Conservation (phyloP, 2,329 filamentous ascomycete genomes). For the Fusarium chaquense region DNA sequence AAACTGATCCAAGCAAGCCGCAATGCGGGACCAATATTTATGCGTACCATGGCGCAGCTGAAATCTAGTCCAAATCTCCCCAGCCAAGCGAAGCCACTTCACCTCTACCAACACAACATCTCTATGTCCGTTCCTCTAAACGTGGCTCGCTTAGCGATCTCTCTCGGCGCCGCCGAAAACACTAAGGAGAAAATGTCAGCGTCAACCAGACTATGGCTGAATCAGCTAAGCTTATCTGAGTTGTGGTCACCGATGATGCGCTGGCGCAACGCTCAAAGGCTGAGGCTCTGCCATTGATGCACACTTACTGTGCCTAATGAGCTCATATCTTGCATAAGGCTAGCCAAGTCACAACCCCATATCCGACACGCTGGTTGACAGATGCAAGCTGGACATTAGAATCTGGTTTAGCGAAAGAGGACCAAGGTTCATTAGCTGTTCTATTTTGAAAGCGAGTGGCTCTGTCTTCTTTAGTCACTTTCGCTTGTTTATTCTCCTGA, state of each 20-base stretch:
- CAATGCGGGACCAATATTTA: conserved; percentile 3
- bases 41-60: conserved; percentile 18
- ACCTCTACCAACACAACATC: too few species aligned
- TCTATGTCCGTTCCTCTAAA: background rate
- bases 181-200: background rate
- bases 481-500: background rate
- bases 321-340: background rate
- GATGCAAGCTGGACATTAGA: background rate
- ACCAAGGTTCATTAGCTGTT: background rate
- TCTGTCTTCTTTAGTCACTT: background rate
- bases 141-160: background rate
- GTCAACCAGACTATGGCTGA: conserved; percentile 4
- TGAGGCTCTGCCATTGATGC: conserved; percentile 15
- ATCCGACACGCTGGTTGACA: conserved; percentile 1
- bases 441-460: background rate
- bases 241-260: background rate
- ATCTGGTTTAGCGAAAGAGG: conserved; percentile 1
- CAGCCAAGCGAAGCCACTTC: background rate
- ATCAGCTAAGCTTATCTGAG: conserved; percentile 1
- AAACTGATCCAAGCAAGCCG: background rate
- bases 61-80: background rate
- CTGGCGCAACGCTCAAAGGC: background rate
- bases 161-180: conserved; percentile 10
- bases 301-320: background rate
- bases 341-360: background rate